Conservation (phyloP, 2,329 filamentous ascomycete genomes). For the Amylocarpus encephaloides region DNA sequence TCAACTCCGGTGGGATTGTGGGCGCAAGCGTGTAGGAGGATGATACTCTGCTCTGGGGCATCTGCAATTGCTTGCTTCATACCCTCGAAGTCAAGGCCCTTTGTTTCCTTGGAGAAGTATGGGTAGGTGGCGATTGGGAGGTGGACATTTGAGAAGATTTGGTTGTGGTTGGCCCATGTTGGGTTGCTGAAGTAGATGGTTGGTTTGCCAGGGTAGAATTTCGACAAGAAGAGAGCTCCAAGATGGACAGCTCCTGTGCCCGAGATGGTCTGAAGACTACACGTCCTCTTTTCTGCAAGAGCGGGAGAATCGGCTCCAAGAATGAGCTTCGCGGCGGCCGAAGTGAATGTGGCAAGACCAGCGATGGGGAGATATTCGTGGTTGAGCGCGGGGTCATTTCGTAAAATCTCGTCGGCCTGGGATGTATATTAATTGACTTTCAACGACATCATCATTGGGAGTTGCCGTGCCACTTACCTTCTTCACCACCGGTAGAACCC, state of each 20-base stretch:
- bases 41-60: constrained; percentile 74
- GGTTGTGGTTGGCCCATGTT: constrained; percentile 98
- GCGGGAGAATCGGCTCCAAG: constrained; percentile 75
- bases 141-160: constrained; percentile 91
- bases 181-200: constrained; percentile 88
- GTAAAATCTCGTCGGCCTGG: constrained; percentile 85
- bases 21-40: constrained; percentile 90
- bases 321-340: constrained; percentile 85
- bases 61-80: constrained; percentile 66
- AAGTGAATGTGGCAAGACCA: constrained; percentile 77
- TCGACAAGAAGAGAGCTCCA: constrained; percentile 86
- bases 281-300: constrained; percentile 72
- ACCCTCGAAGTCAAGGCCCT: constrained; percentile 85
- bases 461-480: constrained; percentile 56
- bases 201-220: constrained; percentile 74
- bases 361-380: constrained; percentile 98
- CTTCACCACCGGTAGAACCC: constrained; percentile 92
- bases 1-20: constrained; percentile 98
- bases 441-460: neutral
- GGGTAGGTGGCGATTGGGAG: constrained; percentile 77
- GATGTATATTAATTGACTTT: constrained; percentile 9
- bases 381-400: constrained; percentile 83
- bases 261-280: constrained; percentile 89
- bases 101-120: constrained; percentile 86
- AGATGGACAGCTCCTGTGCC: constrained; percentile 93